Percentiles rank a stretch among this genome's conserved stretches.
phyloP scores from a whole-genome alignment of 345 rosid genomes.

The Aethionema arabicum region DNA sequence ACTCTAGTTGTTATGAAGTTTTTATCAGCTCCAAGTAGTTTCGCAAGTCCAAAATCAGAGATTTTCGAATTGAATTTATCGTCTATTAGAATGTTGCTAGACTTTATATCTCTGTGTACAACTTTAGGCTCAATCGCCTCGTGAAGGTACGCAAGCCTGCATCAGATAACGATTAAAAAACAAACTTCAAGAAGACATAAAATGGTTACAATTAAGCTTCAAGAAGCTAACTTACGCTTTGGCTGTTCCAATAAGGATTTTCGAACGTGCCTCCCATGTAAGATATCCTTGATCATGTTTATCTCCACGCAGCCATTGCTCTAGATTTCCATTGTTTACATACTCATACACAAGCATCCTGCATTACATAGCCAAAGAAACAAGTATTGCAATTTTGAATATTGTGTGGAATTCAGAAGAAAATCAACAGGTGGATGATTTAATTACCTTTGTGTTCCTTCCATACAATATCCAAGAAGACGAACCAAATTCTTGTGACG shows the following conservation, averaged over 20 bases:
- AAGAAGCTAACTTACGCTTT: slow-evolving; percentile 55
- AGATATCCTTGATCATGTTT: slow-evolving; percentile 57
- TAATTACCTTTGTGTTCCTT: slow-evolving; percentile 76
- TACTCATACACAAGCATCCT: slow-evolving; percentile 70
- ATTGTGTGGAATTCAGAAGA: too few relatives aligned
- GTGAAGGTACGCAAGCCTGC: slow-evolving; percentile 83
- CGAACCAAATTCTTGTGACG: slow-evolving; percentile 79
- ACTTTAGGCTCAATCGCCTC: slow-evolving; percentile 37
- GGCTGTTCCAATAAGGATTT: slow-evolving; percentile 66
- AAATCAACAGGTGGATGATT: too few relatives aligned
- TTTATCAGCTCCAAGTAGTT: slow-evolving; percentile 82
- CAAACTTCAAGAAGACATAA: not conserved
- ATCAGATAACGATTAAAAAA: not conserved
- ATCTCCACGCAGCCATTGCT: slow-evolving; percentile 70
- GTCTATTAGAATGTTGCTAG: slow-evolving; percentile 76
- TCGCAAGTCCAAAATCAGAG: slow-evolving; percentile 85
- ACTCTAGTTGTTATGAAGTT: slow-evolving; percentile 84
- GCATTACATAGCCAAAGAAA: slow-evolving; percentile 2
- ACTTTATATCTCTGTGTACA: slow-evolving; percentile 84
- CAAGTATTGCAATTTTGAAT: too few relatives aligned
- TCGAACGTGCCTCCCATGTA: slow-evolving; percentile 73
- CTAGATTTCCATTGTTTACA: slow-evolving; percentile 33
- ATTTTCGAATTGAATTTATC: slow-evolving; percentile 77
- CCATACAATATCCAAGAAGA: slow-evolving; percentile 75
- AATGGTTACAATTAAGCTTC: not conserved